Percentiles rank a stretch among this genome's conserved stretches.
These are phyloP conservation scores for Davidsoniella virescens DNA, from an alignment of 2,329 filamentous ascomycete genomes.

Conservation along the genomic window DNA sequence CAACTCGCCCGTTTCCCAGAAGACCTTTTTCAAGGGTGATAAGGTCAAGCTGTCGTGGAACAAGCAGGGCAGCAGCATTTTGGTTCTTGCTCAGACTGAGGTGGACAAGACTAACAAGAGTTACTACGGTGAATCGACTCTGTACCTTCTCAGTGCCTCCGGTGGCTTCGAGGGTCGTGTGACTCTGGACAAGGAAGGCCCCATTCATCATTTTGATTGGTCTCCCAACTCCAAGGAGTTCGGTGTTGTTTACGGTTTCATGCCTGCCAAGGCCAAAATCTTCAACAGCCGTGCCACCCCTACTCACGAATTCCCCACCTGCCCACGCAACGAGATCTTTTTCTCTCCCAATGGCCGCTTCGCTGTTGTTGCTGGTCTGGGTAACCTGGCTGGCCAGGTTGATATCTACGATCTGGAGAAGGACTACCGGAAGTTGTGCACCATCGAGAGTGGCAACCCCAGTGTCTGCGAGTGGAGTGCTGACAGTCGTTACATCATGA, in stretches of 20 bases:
- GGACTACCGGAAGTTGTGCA: conserved; percentile 81
- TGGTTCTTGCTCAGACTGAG: conserved; percentile 92
- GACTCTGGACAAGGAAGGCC: conserved; percentile 86
- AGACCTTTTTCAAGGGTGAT: conserved; percentile 98
- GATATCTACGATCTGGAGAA: conserved; percentile 88
- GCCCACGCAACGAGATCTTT: conserved; percentile 81
- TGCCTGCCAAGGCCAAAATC: conserved; percentile 98
- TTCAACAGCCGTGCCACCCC: conserved; percentile 80
- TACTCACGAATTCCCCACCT: conserved; percentile 72
- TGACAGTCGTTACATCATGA: conserved; percentile 88
- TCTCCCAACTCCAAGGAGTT: conserved; percentile 96
- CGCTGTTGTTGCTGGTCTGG: conserved; percentile 86
- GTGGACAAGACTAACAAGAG: conserved; percentile 98
- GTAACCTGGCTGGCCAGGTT: conserved; percentile 92
- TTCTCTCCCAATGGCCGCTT: conserved; percentile 93
- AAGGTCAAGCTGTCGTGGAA: conserved; percentile 99
- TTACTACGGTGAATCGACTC: conserved; percentile 95
- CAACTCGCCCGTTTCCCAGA: conserved; percentile 69
- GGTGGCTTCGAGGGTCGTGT: conserved; percentile 87
- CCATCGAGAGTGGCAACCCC: conserved; percentile 87
- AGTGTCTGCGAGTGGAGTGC: conserved; percentile 96
- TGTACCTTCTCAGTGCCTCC: conserved; percentile 85
- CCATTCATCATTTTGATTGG: conserved; percentile 97
- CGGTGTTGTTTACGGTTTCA: conserved; percentile 92
- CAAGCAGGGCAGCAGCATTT: conserved; percentile 70